phyloP scores from a whole-genome alignment of 2,329 filamentous ascomycete genomes.

The Scortechinia acanthostroma region DNA sequence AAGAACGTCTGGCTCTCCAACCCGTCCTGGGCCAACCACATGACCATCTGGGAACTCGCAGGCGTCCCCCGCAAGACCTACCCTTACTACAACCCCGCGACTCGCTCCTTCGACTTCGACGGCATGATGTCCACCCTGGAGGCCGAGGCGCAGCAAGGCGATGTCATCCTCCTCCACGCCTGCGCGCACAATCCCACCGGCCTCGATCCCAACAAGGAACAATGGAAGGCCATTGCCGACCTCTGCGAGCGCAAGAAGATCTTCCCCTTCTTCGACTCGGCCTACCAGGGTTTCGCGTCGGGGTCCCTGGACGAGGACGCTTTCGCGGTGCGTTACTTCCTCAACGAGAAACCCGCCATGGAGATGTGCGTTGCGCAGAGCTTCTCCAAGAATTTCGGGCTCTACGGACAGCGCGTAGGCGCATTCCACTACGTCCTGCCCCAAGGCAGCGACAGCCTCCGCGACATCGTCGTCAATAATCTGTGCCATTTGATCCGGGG shows the following conservation, averaged over 20 bases:
- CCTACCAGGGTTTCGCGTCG: slow-evolving; percentile 13
- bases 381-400: slow-evolving; percentile 42
- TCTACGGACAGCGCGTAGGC: slow-evolving; percentile 9
- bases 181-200: slow-evolving; percentile 17
- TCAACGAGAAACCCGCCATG: slow-evolving; percentile 10
- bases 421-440: neutral
- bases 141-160: slow-evolving; percentile 5
- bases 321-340: slow-evolving; percentile 11
- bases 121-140: slow-evolving; percentile 7
- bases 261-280: slow-evolving; percentile 14
- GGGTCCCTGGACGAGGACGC: slow-evolving; percentile 11
- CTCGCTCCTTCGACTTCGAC: slow-evolving; percentile 8
- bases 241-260: slow-evolving; percentile 7
- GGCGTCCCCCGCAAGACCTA: slow-evolving; percentile 7
- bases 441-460: neutral
- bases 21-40: slow-evolving; percentile 15
- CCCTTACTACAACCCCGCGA: slow-evolving; percentile 10
- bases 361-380: slow-evolving; percentile 42
- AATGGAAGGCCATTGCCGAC: slow-evolving; percentile 12
- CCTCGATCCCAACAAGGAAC: slow-evolving; percentile 10
- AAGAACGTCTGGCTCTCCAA: slow-evolving; percentile 9
- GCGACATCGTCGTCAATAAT: neutral
- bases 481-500: slow-evolving; percentile 1
- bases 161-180: slow-evolving; percentile 11
- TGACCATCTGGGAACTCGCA: slow-evolving; percentile 8